Evolutionary conservation across 305 asterid species (phyloP), one percentile per base, ranked within the genome.

Genomic region (Vinca major): DNA sequence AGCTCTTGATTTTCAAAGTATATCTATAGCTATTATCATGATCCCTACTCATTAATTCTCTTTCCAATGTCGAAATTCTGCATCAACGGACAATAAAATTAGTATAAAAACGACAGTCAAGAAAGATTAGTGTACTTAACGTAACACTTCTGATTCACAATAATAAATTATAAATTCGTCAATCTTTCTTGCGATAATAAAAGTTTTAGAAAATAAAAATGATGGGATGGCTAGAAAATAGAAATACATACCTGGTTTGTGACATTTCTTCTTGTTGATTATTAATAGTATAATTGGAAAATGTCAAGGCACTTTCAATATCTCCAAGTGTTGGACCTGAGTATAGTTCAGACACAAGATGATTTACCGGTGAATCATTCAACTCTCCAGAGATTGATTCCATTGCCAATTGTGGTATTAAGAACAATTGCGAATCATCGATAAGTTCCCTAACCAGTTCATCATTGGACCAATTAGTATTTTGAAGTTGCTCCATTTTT

Each of bases 1-100:
- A 77, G 44, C 81, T 84, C 88, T 87, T 90, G 68, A 90, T 83
- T 73, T 89, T 88, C 81, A 92, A 61, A 61, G 79, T 90, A 58
- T 83, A 92, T 79, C 73, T 67, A 19, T 67, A 73, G 26, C 83
- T 88, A 56, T 66, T 66, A 16, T 79, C 76, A 5, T 81, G 78
- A 71, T 54, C 77, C 67, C 77, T 82, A 66, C 52, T 76, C 64
- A 56, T 12, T 68, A 69, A 71, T 10, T 80, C 80, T 72, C 80
- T 79, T 57, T 72, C 90, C 77, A 68, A 8, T 79, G 75, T 71
- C 36, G 80, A 72, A 74, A 52, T 64, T 58, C 95, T 88, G 85
- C 72, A 72, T 36, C 62, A 8, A 36, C 5, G 49, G 54, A 43
- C 17, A 64, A 2, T 4, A 33, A 26, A 62, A 2, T 37, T 17